Conservation (phyloP, 1,139 yeast species). For the Yamadazyma kanchanaburiensis region DNA sequence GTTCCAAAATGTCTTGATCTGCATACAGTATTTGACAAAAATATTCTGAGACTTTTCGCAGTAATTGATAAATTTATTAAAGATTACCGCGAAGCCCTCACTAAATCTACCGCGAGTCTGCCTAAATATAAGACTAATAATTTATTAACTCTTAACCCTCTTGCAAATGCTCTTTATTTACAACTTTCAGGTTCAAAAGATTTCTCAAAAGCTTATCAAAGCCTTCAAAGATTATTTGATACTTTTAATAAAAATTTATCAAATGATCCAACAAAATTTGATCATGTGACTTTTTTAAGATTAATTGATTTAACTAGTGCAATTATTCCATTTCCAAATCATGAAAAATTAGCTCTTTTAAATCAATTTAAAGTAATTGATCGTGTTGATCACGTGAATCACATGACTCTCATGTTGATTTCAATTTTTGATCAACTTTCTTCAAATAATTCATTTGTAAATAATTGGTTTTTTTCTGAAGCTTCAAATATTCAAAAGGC, state of each 20-base stretch:
- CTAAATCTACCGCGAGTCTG: slow-evolving; percentile 8
- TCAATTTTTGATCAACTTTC: slow-evolving; percentile 32
- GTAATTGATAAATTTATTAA: slow-evolving; percentile 41
- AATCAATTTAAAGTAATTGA: slow-evolving; percentile 27
- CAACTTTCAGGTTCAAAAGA: slow-evolving; percentile 51
- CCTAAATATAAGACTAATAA: slow-evolving; percentile 19
- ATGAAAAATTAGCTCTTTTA: slow-evolving; percentile 44
- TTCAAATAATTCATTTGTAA: slow-evolving; percentile 32
- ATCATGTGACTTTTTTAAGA: slow-evolving; percentile 30
- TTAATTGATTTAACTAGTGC: slow-evolving; percentile 56
- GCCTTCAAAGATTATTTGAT: slow-evolving; percentile 32
- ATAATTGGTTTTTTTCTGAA: slow-evolving; percentile 47
- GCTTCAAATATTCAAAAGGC: slow-evolving; percentile 54
- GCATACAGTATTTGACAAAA: slow-evolving; percentile 22
- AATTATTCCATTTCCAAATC: slow-evolving; percentile 55
- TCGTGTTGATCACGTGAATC: slow-evolving; percentile 30
- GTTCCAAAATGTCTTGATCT: slow-evolving; percentile 18
- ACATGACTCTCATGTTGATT: slow-evolving; percentile 31
- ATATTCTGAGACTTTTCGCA: slow-evolving; percentile 28
- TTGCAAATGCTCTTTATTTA: slow-evolving; percentile 56
- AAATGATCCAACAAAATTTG: slow-evolving; percentile 17
- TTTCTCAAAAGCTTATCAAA: slow-evolving; percentile 37
- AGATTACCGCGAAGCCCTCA: slow-evolving; percentile 33
- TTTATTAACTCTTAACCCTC: slow-evolving; percentile 54
- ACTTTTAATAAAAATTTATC: slow-evolving; percentile 21